phyloP scores from a whole-genome alignment of 2,329 filamentous ascomycete genomes.

The Neurospora sp. region DNA sequence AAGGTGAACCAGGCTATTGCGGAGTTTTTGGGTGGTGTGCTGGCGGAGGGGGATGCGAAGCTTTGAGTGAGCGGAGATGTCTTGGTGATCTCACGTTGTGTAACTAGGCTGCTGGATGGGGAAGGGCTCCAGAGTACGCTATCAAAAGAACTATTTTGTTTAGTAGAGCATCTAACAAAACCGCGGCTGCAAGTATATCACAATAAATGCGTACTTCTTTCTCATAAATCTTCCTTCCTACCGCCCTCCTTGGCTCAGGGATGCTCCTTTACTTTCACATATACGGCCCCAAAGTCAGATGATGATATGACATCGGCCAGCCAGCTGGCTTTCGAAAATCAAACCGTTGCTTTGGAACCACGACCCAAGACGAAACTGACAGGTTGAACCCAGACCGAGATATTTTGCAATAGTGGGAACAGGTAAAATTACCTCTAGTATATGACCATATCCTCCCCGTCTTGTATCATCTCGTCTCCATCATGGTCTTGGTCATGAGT shows the following conservation, averaged over 20 bases:
- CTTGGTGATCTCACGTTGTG: not conserved
- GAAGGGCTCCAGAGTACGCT: not conserved
- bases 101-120: not conserved
- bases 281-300: not conserved
- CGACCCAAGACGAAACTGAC: not conserved
- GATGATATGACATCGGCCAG: not conserved
- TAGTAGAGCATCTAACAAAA: not conserved
- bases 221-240: not conserved
- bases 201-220: not conserved
- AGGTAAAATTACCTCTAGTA: slow-evolving; percentile 47
- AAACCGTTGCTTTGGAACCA: not conserved
- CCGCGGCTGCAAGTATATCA: not conserved
- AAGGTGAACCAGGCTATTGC: slow-evolving; percentile 61
- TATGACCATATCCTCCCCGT: slow-evolving; percentile 83
- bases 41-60: slow-evolving; percentile 18
- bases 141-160: not conserved
- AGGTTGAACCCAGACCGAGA: not conserved
- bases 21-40: slow-evolving; percentile 54
- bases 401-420: not conserved
- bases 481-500: slow-evolving; percentile 50
- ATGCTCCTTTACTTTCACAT: not conserved
- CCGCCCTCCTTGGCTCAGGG: not conserved
- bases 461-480: slow-evolving; percentile 71
- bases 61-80: not conserved
- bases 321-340: not conserved